Evolutionary conservation across 768 basidiomycete genomes (phyloP).

Genomic region (Exsudoporus frostii): DNA sequence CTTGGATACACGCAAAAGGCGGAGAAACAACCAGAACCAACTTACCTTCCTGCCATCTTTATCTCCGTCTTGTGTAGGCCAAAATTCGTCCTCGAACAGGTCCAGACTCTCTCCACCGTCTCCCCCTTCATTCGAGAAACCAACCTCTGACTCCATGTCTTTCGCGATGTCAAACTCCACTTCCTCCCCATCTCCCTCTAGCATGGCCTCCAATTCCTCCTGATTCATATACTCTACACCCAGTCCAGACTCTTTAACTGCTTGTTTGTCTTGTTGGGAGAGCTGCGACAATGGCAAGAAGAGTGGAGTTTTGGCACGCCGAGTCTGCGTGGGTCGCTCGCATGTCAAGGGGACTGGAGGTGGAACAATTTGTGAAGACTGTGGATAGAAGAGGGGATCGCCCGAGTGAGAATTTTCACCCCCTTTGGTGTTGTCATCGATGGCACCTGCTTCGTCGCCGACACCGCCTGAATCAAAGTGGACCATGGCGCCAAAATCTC

Average conservation of each 20-base stretch:
- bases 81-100: slow-evolving; percentile 33
- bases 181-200: slow-evolving; percentile 35
- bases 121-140: not conserved
- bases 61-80: slow-evolving; percentile 29
- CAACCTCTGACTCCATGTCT: not conserved
- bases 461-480: slow-evolving; percentile 1
- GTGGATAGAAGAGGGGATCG: slow-evolving; percentile 26
- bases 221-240: slow-evolving; percentile 65
- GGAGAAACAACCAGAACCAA: not conserved
- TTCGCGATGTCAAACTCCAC: slow-evolving; percentile 24
- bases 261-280: slow-evolving; percentile 50
- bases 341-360: slow-evolving; percentile 1
- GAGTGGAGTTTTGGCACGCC: slow-evolving; percentile 24
- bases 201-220: slow-evolving; percentile 52
- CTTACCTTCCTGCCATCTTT: slow-evolving; percentile 27
- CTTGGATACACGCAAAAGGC: not conserved
- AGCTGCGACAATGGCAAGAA: slow-evolving; percentile 59
- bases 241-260: slow-evolving; percentile 58
- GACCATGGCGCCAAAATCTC: slow-evolving; percentile 16
- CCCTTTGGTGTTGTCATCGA: slow-evolving; percentile 3
- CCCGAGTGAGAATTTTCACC: slow-evolving; percentile 1
- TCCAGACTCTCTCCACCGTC: slow-evolving; percentile 26
- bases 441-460: not conserved
- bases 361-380: slow-evolving; percentile 19
- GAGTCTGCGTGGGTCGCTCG: slow-evolving; percentile 5